Conservation (phyloP, 2,329 filamentous ascomycete genomes). For the Aspergillus latus region DNA sequence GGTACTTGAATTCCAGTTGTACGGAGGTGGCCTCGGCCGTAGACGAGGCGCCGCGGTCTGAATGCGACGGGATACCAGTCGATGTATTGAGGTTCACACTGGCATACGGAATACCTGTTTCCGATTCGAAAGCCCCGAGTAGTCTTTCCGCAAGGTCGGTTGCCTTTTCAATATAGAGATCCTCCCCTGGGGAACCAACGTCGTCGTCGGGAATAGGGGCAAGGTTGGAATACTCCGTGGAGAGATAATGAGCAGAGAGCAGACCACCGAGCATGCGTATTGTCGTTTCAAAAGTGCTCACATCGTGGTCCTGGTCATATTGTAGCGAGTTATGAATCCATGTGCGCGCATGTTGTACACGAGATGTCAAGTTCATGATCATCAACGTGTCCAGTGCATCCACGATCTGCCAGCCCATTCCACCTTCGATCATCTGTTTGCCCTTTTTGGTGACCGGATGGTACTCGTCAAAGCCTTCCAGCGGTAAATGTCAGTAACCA, state of each 20-base stretch:
- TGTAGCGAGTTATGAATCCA: slow-evolving; percentile 81
- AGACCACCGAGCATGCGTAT: slow-evolving; percentile 96
- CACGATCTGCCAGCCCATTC: slow-evolving; percentile 97
- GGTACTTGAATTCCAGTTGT: slow-evolving; percentile 95
- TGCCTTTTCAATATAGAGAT: slow-evolving; percentile 94
- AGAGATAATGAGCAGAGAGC: slow-evolving; percentile 92
- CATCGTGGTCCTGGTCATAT: slow-evolving; percentile 91
- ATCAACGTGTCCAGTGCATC: slow-evolving; percentile 96
- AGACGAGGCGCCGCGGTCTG: slow-evolving; percentile 82
- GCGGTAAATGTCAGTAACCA: slow-evolving; percentile 1
- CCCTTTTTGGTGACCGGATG: slow-evolving; percentile 78
- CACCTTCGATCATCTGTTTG: slow-evolving; percentile 79
- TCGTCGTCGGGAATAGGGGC: slow-evolving; percentile 73
- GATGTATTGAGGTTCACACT: slow-evolving; percentile 82
- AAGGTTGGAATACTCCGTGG: slow-evolving; percentile 74
- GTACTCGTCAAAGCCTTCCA: slow-evolving; percentile 66
- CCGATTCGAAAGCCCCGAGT: slow-evolving; percentile 81
- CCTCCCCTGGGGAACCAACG: slow-evolving; percentile 72
- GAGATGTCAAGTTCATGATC: slow-evolving; percentile 91
- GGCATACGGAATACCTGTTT: slow-evolving; percentile 82
- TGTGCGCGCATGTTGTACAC: slow-evolving; percentile 78
- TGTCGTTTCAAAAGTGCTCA: slow-evolving; percentile 97
- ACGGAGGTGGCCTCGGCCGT: slow-evolving; percentile 90
- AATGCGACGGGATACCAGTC: slow-evolving; percentile 76
- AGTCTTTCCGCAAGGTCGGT: slow-evolving; percentile 87